Evolutionary conservation across 2,329 filamentous ascomycete genomes (phyloP).

Genomic region (Hypoxylon rubiginosum): DNA sequence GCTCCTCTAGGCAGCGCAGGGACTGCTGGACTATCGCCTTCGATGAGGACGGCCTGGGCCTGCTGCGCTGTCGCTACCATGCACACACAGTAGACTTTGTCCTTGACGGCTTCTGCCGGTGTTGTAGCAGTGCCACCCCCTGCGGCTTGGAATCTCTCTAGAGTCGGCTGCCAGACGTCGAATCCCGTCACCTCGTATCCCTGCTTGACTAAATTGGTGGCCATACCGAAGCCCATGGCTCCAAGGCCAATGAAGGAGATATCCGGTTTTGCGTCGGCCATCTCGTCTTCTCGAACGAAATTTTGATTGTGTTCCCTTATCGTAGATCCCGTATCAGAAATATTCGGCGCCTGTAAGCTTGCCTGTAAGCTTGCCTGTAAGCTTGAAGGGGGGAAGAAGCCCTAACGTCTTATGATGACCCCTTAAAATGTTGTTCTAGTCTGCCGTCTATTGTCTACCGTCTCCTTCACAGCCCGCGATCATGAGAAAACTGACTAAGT

Average conservation of each 20-base stretch:
- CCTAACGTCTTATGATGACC: not conserved
- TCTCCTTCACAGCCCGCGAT: constrained; percentile 13
- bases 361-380: not conserved
- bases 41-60: constrained; percentile 75
- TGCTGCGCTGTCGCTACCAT: constrained; percentile 83
- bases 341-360: not conserved
- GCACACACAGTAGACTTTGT: constrained; percentile 73
- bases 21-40: constrained; percentile 64
- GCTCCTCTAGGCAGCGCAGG: constrained; percentile 67
- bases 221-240: constrained; percentile 88
- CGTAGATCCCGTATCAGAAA: not conserved
- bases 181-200: constrained; percentile 78
- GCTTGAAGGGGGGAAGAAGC: not conserved
- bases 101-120: constrained; percentile 71
- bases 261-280: constrained; percentile 51
- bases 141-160: constrained; percentile 73
- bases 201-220: constrained; percentile 76
- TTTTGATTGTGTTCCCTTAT: constrained; percentile 2
- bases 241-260: constrained; percentile 81
- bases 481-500: constrained; percentile 6
- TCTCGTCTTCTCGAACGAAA: constrained; percentile 15
- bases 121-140: constrained; percentile 72
- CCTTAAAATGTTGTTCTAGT: constrained; percentile 9
- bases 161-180: constrained; percentile 76
- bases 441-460: not conserved